Percentiles rank a stretch among this genome's conserved stretches.
Conservation (phyloP, 2,329 filamentous ascomycete genomes). For the Gnomoniopsis smithogilvyi region DNA sequence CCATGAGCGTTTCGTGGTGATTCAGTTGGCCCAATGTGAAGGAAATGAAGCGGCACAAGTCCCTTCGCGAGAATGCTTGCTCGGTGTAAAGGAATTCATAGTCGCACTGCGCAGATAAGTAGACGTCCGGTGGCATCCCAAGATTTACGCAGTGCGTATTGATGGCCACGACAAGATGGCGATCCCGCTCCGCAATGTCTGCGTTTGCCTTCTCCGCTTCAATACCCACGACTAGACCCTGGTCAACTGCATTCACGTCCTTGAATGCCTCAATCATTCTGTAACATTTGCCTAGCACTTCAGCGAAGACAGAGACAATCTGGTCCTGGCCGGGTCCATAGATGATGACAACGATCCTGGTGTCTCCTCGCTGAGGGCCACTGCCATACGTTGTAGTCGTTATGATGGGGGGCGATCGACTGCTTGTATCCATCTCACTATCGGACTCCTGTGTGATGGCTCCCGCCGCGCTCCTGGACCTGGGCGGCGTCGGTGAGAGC, state of each 20-base stretch:
- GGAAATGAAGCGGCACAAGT: conserved; percentile 75
- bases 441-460: conserved; percentile 26
- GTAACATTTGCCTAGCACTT: conserved; percentile 73
- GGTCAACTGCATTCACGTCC: conserved; percentile 50
- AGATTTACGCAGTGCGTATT: conserved; percentile 74
- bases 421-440: conserved; percentile 28
- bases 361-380: conserved; percentile 50
- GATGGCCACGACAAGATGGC: conserved; percentile 61
- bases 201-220: conserved; percentile 52
- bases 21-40: conserved; percentile 77
- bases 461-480: conserved; percentile 24
- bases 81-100: conserved; percentile 85
- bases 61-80: conserved; percentile 67
- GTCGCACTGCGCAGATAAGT: conserved; percentile 67
- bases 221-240: conserved; percentile 67
- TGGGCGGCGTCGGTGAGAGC: conserved; percentile 21
- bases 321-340: conserved; percentile 69
- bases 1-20: conserved; percentile 73
- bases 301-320: conserved; percentile 72
- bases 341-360: conserved; percentile 61
- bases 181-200: conserved; percentile 57
- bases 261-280: conserved; percentile 55
- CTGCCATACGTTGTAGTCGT: conserved; percentile 38
- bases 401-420: conserved; percentile 29
- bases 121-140: conserved; percentile 64